Percentiles rank a stretch among this genome's conserved stretches.
phyloP scores from a whole-genome alignment of 257 asterid genomes.

The Dorcoceras hygrometricum region DNA sequence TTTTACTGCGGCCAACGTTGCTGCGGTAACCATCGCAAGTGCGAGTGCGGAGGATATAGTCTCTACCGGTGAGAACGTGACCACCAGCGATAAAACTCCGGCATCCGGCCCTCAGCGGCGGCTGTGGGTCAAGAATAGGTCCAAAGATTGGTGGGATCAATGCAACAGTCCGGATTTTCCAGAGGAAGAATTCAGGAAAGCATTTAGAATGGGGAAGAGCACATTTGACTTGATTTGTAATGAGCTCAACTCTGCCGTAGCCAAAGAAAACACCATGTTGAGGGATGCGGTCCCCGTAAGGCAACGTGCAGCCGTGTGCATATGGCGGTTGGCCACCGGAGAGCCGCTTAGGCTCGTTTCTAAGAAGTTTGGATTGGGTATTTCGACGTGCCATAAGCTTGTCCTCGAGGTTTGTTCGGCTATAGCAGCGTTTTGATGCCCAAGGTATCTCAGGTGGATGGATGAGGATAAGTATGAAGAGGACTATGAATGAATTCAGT shows the following conservation, averaged over 20 bases:
- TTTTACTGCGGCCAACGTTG: slow-evolving; percentile 34
- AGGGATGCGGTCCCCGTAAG: slow-evolving; percentile 91
- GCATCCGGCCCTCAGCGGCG: slow-evolving; percentile 60
- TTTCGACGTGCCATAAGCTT: slow-evolving; percentile 87
- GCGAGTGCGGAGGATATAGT: slow-evolving; percentile 20
- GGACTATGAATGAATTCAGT: slow-evolving; percentile 50
- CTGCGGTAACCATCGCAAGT: slow-evolving; percentile 34
- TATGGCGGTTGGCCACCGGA: slow-evolving; percentile 97
- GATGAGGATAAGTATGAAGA: slow-evolving; percentile 39
- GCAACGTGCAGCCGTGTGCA: slow-evolving; percentile 92
- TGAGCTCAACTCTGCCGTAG: slow-evolving; percentile 65
- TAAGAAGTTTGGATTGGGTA: slow-evolving; percentile 85
- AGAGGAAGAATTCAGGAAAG: slow-evolving; percentile 74
- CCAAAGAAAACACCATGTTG: slow-evolving; percentile 84
- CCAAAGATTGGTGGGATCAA: slow-evolving; percentile 96
- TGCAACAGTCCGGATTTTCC: slow-evolving; percentile 89
- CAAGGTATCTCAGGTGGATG: slow-evolving; percentile 79
- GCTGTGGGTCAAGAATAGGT: slow-evolving; percentile 87
- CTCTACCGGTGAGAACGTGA: neutral
- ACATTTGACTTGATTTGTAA: slow-evolving; percentile 84
- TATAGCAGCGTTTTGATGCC: slow-evolving; percentile 81
- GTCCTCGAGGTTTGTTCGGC: slow-evolving; percentile 94
- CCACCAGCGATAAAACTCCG: slow-evolving; percentile 21
- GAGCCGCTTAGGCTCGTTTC: slow-evolving; percentile 89
- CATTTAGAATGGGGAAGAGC: slow-evolving; percentile 86